Percentiles rank a stretch among this genome's conserved stretches.
Conservation (phyloP, 2,329 filamentous ascomycete genomes). For the Zymoseptoria passerinii region DNA sequence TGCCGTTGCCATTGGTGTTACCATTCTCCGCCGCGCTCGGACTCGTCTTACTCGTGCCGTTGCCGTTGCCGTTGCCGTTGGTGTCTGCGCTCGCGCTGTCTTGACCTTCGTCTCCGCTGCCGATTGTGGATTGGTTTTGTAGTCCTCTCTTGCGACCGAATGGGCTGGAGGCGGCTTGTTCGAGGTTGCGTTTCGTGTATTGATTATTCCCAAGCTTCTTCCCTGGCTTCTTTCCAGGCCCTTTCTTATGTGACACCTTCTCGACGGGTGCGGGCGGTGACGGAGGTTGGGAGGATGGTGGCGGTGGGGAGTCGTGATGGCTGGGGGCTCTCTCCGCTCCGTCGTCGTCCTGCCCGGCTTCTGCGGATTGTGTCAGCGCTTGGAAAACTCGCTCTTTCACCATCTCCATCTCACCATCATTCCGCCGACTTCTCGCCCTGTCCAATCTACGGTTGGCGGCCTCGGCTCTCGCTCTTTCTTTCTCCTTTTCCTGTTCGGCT, state of each 20-base stretch:
- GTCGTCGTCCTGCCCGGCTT: slow-evolving; percentile 54
- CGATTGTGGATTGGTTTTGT: slow-evolving; percentile 21
- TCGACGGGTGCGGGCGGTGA: slow-evolving; percentile 31
- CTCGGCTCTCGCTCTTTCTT: slow-evolving; percentile 64
- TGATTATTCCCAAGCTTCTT: slow-evolving; percentile 68
- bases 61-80: slow-evolving; percentile 15
- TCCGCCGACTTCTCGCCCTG: slow-evolving; percentile 69
- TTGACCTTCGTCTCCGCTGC: slow-evolving; percentile 21
- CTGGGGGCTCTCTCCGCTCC: slow-evolving; percentile 47
- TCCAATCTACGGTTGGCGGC: slow-evolving; percentile 73
- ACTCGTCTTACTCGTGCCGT: slow-evolving; percentile 12
- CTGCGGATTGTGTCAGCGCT: slow-evolving; percentile 5
- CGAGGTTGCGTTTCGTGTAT: slow-evolving; percentile 55
- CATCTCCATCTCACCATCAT: slow-evolving; percentile 56
- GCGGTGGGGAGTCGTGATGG: slow-evolving; percentile 30
- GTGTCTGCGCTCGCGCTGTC: slow-evolving; percentile 32
- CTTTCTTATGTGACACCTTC: slow-evolving; percentile 52
- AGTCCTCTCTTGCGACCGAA: slow-evolving; percentile 23
- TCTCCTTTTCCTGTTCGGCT: slow-evolving; percentile 56
- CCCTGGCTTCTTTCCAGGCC: slow-evolving; percentile 44
- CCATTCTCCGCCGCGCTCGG: slow-evolving; percentile 36
- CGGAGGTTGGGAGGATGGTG: slow-evolving; percentile 37
- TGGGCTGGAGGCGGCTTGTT: slow-evolving; percentile 46
- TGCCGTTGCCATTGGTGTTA: slow-evolving; percentile 28
- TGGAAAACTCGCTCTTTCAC: not conserved